Conservation (phyloP, 2,329 filamentous ascomycete genomes). For the Cercospora citrullina region DNA sequence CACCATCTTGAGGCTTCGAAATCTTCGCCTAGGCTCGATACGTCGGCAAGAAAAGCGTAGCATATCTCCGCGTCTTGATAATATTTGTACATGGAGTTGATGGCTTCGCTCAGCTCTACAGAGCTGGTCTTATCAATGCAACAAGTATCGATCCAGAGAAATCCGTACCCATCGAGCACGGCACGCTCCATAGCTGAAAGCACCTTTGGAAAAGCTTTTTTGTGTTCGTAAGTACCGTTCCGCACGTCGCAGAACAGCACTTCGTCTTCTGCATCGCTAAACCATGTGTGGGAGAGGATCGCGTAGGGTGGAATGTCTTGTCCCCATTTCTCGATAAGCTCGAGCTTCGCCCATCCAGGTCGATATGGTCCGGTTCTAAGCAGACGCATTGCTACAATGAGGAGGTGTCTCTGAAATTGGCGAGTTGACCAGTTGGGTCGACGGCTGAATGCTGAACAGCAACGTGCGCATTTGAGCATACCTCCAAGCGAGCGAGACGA, state of each 20-base stretch:
- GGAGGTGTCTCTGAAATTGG: background rate
- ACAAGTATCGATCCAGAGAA: conserved; percentile 29
- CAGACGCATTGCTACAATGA: background rate
- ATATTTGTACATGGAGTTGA: conserved; percentile 22
- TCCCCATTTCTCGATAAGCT: conserved; percentile 8
- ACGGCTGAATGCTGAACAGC: background rate
- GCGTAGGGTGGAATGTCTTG: conserved; percentile 29
- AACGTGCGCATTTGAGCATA: background rate
- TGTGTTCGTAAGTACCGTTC: conserved; percentile 2
- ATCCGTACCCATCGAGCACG: conserved; percentile 22
- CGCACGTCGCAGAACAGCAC: conserved; percentile 34
- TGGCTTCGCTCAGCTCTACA: conserved; percentile 19
- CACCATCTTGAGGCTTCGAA: conserved; percentile 8
- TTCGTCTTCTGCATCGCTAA: conserved; percentile 30
- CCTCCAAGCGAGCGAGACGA: background rate
- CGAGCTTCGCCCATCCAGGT: background rate
- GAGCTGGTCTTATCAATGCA: conserved; percentile 27
- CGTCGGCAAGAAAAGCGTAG: conserved; percentile 24
- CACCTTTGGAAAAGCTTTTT: conserved; percentile 34
- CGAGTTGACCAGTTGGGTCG: background rate
- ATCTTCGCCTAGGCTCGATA: background rate
- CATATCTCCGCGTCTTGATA: conserved; percentile 14
- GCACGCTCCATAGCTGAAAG: conserved; percentile 28
- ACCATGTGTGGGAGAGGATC: conserved; percentile 41
- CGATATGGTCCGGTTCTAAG: background rate